Conservation (phyloP, 2,329 filamentous ascomycete species). For the Cordyceps cicadae region DNA sequence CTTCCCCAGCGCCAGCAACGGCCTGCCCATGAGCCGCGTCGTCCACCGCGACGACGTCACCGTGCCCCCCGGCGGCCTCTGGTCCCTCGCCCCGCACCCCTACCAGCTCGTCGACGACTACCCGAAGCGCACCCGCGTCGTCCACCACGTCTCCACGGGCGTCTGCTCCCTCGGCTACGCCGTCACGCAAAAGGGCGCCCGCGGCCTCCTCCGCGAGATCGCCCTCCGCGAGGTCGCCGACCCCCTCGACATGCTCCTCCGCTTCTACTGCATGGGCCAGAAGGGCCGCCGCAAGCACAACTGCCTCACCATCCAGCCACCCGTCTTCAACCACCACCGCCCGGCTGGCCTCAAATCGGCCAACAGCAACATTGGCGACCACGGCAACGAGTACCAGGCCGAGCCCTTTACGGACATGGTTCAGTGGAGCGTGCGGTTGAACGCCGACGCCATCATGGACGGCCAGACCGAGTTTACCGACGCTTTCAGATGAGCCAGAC, state of each 20-base stretch:
- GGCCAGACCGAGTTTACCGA: conserved; percentile 8
- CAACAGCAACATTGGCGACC: conserved; percentile 29
- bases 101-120: conserved; percentile 25
- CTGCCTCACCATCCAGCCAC: conserved; percentile 32
- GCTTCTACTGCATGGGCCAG: conserved; percentile 35
- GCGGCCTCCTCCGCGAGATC: conserved; percentile 28
- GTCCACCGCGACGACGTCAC: conserved; percentile 24
- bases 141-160: conserved; percentile 30
- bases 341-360: conserved; percentile 25
- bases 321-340: conserved; percentile 37
- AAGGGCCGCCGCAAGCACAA: conserved; percentile 25
- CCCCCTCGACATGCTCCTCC: conserved; percentile 35
- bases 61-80: conserved; percentile 24
- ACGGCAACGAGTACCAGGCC: conserved; percentile 23
- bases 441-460: conserved; percentile 10
- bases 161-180: conserved; percentile 36
- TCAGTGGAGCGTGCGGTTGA: conserved; percentile 8
- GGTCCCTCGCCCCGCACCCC: conserved; percentile 22
- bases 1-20: conserved; percentile 16
- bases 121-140: conserved; percentile 32
- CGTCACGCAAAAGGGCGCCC: conserved; percentile 33
- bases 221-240: conserved; percentile 30
- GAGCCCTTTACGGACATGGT: conserved; percentile 14
- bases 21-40: conserved; percentile 21
- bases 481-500: background rate